These are phyloP conservation scores for Mesostigma viride DNA, from an alignment of 139 green algal genomes.

Conservation along the genomic window DNA sequence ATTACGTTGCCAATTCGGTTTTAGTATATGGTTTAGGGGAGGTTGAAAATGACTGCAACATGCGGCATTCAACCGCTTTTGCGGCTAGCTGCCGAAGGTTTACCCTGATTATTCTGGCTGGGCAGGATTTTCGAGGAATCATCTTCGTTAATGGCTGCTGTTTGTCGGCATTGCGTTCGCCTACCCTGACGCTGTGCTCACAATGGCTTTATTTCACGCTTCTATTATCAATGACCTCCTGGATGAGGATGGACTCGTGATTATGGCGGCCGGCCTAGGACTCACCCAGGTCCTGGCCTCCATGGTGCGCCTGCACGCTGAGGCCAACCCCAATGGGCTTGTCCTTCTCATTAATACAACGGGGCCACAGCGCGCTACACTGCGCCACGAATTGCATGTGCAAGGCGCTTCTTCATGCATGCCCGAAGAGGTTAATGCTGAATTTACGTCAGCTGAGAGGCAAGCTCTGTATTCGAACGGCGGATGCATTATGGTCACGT, in stretches of 20 bases:
- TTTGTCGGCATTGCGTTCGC: too few species aligned
- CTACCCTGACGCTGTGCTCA: too few species aligned
- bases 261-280: conserved; percentile 25
- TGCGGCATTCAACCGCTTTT: too few species aligned
- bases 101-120: too few species aligned
- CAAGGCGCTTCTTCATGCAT: neutral
- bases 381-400: neutral
- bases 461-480: neutral
- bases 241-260: conserved; percentile 16
- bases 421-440: conserved; percentile 7
- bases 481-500: conserved; percentile 60
- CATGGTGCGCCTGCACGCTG: neutral
- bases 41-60: too few species aligned
- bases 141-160: too few species aligned
- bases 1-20: too few species aligned
- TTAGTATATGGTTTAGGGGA: too few species aligned
- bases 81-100: too few species aligned
- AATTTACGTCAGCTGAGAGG: conserved; percentile 10
- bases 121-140: too few species aligned
- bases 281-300: conserved; percentile 16
- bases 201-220: conserved; percentile 32
- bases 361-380: neutral
- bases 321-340: neutral
- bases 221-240: conserved; percentile 16
- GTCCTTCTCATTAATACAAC: neutral